These are phyloP conservation scores for Cynara cardunculus DNA, from an alignment of 129 eudicot genomes.

Conservation along the genomic window DNA sequence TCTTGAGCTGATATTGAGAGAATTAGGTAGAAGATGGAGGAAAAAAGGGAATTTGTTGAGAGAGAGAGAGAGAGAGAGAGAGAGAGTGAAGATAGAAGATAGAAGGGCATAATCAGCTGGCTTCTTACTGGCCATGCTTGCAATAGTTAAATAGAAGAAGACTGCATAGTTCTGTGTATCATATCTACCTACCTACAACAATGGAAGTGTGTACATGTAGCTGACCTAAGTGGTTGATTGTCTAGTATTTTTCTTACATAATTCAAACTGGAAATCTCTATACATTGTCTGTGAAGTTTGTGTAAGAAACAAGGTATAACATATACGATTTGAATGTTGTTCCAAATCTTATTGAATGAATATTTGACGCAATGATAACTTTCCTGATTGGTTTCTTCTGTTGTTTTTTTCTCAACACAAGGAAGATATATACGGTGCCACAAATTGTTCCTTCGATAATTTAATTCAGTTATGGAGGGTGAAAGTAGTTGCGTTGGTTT, in stretches of 20 bases:
- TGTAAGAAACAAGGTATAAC: background rate
- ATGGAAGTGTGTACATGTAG: background rate
- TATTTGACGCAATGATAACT: background rate
- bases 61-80: background rate
- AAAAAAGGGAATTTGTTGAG: background rate
- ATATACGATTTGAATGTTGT: background rate
- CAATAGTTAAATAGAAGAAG: background rate
- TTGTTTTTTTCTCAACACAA: background rate
- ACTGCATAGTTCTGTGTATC: background rate
- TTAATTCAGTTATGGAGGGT: background rate
- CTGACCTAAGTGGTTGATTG: background rate
- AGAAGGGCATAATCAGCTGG: background rate
- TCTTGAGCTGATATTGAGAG: conserved; percentile 4
- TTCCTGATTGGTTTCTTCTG: background rate
- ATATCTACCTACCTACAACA: background rate
- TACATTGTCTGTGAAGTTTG: background rate
- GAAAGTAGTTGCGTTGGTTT: conserved; percentile 6
- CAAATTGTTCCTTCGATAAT: background rate
- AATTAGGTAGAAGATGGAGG: background rate
- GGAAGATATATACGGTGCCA: background rate
- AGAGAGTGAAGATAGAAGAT: background rate
- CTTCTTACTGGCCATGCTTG: background rate
- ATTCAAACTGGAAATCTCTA: background rate
- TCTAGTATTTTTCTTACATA: background rate
- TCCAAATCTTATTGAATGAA: conserved; percentile 4